Base-by-base conservation (phyloP, 1,284 basidiomycete species). In the Porogramme epimiltina region DNA sequence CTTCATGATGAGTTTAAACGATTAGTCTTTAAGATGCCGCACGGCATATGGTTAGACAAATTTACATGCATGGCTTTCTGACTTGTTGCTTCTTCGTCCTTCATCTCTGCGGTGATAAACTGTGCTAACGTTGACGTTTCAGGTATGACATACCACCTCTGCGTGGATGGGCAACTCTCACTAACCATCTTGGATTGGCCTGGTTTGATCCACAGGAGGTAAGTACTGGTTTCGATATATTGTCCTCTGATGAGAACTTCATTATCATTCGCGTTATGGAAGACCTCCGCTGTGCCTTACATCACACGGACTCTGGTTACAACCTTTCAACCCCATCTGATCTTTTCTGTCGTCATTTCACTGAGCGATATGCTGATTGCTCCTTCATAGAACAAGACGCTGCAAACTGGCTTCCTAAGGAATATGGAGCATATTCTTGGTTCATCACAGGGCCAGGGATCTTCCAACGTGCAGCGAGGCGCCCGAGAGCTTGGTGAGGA, bases 21-120 rank as follows among this genome's bases (percentile, higher is more conserved):
- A 90, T 91, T 91, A 90, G 88, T 91, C 89, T 91, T 90, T 70
- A 86, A 89, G 89, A 91, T 84, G 64, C 54, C 60, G 66, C 66
- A 22, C 11, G 51, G 51, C 36, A 52, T 15, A 79, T 87, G 85
- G 84, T 87, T 87, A 81, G 70, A 79, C 65, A 60, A 58, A 63
- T 61, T 66, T 66, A 67, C 66, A 73, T 73, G 65, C 69, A 73
- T 72, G 65, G 67, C 72, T 79, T 78, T 72, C 73, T 77, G 75
- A 76, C 54, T 59, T n/a, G 15, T 28, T 20, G 11, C 19, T 66
- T 54, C 39, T 56, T 58, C 36, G 44, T 46, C 47, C 59, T 49
- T 41, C 36, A 16, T 58, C 60, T 63, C 44, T 43, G n/a, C n/a
- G n/a, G n/a, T n/a, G n/a, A n/a, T n/a, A n/a, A n/a, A n/a, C n/a